Evolutionary conservation across 192 early-diverging fungal genomes (phyloP), one percentile per base, ranked within the genome.

Genomic region (Dispira parvispora): DNA sequence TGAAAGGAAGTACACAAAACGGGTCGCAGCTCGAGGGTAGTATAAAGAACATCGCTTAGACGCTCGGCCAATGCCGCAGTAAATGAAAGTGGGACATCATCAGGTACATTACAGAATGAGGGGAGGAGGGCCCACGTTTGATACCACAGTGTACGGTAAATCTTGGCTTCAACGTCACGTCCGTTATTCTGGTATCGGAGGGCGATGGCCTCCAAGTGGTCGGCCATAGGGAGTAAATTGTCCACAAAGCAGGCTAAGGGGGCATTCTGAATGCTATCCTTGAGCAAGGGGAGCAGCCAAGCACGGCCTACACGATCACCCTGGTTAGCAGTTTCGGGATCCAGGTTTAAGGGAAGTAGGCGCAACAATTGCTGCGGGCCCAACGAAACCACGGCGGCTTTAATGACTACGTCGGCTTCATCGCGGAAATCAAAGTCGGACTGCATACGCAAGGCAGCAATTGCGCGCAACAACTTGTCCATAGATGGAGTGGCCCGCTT

Each of bases 61-160:
- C 81, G 72, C 64, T 87, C 86, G 5, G 82, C 88, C 53, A 93
- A 73, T 21, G 54, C 67, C 38, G 78, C 73, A 44, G 75, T 80
- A 63, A 88, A 85, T 0, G 81, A 66, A 38, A 69, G 62, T 54
- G 68, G 44, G 44, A 94, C 72, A 68, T 97, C 96, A 20, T 68
- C 58, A 20, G 96, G 94, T 12, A 88, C 67, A 38, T 88, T 84
- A 68, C 91, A 96, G 64, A 95, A 84, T 23, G 84, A 86, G 23
- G 86, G 86, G 25, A 91, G 75, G 44, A 96, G 75, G 20, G 82
- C 80, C 89, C 93, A 98, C 45, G 92, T 78, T 76, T 98, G 96
- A 38, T 84, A 75, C 42, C 77, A 79, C 28, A 98, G 76, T 3
- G 94, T 94, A 58, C 87, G 88, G 72, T 84, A 96, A 44, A 98